Evolutionary conservation across 2,329 filamentous ascomycete species (phyloP), one percentile per base, ranked within the genome.

Genomic region (Elsinoe arachidis): DNA sequence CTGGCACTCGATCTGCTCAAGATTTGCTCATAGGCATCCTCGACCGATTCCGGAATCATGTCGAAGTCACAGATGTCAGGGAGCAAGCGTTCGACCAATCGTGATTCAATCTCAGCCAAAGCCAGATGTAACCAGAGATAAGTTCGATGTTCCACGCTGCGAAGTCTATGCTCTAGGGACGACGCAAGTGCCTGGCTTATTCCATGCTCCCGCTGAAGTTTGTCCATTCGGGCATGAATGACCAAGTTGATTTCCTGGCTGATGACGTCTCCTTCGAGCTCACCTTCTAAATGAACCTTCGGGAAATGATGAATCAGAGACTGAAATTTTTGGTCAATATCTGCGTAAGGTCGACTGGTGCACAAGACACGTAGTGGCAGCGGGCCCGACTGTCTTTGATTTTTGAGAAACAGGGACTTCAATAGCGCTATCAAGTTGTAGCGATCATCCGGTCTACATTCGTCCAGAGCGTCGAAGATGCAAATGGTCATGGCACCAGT

Each of bases 401-500:
- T n/a, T 43, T n/a, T 7, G 30, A 19, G 46, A 55, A 56, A 47
- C 4, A 63, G 54, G 1, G 39, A 9, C 33, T 39, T 14, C 17
- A 63, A 34, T 14, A 12, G 57, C 17, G 15, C 26, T 26, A 63
- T 61, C 12, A 64, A 54, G 3, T 38, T 12, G 14, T 53, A 7
- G 35, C 60, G 59, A 26, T 62, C 59, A 2, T 49, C 14, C 5
- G 58, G 17, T 19, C 43, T 11, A 55, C 65, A 67, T 59, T 67
- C 65, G 53, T 67, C 65, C 2, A 67, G 57, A 9, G 65, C 65
- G 57, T 67, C 65, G 11, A 67, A 57, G 17, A 67, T 58, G 55
- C 64, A 66, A 14, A 43, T 2, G 19, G 65, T 58, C 2, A 62
- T 56, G 5, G 53, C 34, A 12, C 26, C 53, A n/a, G 54, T 44